Base-by-base conservation (phyloP, 1,284 basidiomycete genomes). In the Xerocomus nothofagi region DNA sequence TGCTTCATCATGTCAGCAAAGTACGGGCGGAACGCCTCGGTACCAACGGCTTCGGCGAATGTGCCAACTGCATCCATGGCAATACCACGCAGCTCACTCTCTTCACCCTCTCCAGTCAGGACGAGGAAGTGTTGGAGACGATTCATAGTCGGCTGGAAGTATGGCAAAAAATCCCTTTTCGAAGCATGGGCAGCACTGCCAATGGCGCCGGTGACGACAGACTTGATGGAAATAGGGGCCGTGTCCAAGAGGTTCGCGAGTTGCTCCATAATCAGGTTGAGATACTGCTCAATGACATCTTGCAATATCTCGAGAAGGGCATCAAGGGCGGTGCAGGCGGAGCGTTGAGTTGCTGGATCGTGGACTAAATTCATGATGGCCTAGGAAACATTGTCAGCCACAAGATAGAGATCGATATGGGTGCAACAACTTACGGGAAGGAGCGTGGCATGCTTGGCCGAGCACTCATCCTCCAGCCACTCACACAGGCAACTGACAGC, bases 151-250 rank as follows among this genome's bases (percentile, higher is more conserved):
- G 90, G 86, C 61, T 88, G 81, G 77, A 99, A 99, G 80, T 98
- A 99, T 3, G 94, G 95, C 45, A 89, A 72, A 78, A 99, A 99
- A 58, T 86, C 84, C 40, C 81, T 84, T 71, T 93, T 93, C 48
- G 96, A 93, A n/a, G 97, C 96, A 70, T 99, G 96, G 2, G 97
- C 96, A 23, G 97, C 96, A 60, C 91, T 95, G 38, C 97, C 97
- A 63, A 99, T 98, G 24, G 97, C 97, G 23, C 97, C 97, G 41
- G 93, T 96, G 62, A 99, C 93, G 57, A 98, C 95, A 37, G 93
- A 82, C 76, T 99, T 98, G 71, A 99, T 88, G 31, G 86, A 69
- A 53, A 91, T 71, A 23, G 93, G 88, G 3, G 93, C 94, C 21
- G 81, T 87, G 62, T 94, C 91, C 51, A 99, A 86, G 21, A 99